Evolutionary conservation across 2,329 filamentous ascomycete species (phyloP), one percentile per base, ranked within the genome.

Genomic region (Mariannaea elegans): DNA sequence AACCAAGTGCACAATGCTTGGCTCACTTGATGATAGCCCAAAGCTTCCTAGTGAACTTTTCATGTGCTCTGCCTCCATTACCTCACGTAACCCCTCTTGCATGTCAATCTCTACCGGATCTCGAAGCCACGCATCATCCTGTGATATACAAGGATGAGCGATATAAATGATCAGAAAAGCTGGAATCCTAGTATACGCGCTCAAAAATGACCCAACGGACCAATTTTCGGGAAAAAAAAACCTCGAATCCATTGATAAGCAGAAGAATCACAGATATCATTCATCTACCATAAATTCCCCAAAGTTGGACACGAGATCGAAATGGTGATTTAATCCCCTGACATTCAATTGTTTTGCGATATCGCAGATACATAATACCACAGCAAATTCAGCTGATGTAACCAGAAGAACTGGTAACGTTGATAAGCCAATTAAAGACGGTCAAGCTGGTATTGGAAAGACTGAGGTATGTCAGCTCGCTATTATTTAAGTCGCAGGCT

Each of bases 401-500:
- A 3, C 84, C 85, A 0, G 82, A 83, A 55, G 87, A 84, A 59
- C 84, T 91, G 14, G 87, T 88, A 53, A 92, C 82, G 71, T 89
- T 90, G 68, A 87, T 82, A 72, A 92, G 90, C 87, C 90, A 92
- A 56, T 81, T 82, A 73, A 92, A 92, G 5, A 91, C 89, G 4
- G 80, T 80, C 42, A 84, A 82, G 14, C 88, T 87, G 27, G 81
- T 83, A 66, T 82, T 83, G 44, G 84, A 87, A 12, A 89, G 81
- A 70, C 90, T 91, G 73, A 93, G 85, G 77, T 88, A 93, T 0
- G 87, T 86, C 3, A 93, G 81, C 27, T 12, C 27, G n/a, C n/a
- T n/a, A n/a, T n/a, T n/a, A n/a, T n/a, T n/a, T n/a, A n/a, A n/a
- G n/a, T n/a, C n/a, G n/a, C n/a, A n/a, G n/a, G n/a, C n/a, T n/a